Base-by-base conservation (phyloP, 2,329 filamentous ascomycete genomes). In the Xylariaceae sp. region DNA sequence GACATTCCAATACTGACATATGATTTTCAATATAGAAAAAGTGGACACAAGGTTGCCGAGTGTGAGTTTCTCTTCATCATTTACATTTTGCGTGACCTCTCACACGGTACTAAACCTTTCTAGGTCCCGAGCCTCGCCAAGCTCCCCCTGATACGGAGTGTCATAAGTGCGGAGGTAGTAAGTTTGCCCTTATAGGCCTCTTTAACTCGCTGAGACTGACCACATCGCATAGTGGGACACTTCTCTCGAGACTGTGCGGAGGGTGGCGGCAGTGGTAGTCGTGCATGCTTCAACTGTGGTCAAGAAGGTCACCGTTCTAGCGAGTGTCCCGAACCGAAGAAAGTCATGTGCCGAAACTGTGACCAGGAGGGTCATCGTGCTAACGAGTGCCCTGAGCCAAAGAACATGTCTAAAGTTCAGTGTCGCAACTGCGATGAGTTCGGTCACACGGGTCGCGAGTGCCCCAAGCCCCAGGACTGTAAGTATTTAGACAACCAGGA, bases 211-310 rank as follows among this genome's bases (percentile, higher is more conserved):
- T 19, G 34, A 35, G 18, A 33, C 13, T n/a, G 28, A 43, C 48
- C 53, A 47, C 51, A 37, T 19, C 28, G 13, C 37, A 36, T n/a
- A 82, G 72, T 64, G 41, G 81, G 82, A 3, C 82, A 86, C 53
- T 80, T 80, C 53, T 71, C 74, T 26, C 71, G 70, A 31, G 81
- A 85, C 54, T 86, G 82, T 56, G 80, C 83, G 19, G 67, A 80
- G 59, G 80, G 75, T 13, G 72, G 49, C 11, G 48, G 72, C 42
- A 75, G 77, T 44, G 69, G 69, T 49, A 54, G 64, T 66, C 59
- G 71, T 57, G 68, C 61, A 19, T 81, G 78, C 59, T 71, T 72
- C 54, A 86, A 85, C 63, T 86, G 83, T 50, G 80, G 79, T 16
- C 61, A 75, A 31, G 76, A 80, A 39, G 82, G 80, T 4, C 81